Conservation (phyloP, 2,329 filamentous ascomycete species). For the Fusarium setosum region DNA sequence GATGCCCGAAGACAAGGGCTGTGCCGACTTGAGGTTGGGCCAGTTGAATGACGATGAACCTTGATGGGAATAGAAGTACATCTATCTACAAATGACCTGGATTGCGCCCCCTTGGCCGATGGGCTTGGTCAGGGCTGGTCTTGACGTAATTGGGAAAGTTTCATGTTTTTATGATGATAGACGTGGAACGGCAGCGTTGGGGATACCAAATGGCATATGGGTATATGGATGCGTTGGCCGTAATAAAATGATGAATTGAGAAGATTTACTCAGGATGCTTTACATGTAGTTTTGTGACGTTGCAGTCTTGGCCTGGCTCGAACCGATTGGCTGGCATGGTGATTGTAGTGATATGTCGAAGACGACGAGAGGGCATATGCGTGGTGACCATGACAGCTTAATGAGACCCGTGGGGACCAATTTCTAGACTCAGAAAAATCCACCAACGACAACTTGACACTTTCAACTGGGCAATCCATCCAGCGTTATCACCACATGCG, state of each 20-base stretch:
- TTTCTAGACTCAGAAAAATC: neutral
- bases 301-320: neutral
- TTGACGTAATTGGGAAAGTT: conserved; percentile 36
- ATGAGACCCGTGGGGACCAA: neutral
- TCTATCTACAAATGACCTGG: conserved; percentile 36
- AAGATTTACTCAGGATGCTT: conserved; percentile 18
- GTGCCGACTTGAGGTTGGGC: conserved; percentile 1
- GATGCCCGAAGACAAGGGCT: conserved; percentile 7
- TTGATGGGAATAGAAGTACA: conserved; percentile 17
- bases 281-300: neutral
- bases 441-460: neutral
- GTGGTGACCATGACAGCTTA: neutral
- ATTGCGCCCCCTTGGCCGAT: conserved; percentile 38
- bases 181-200: conserved; percentile 28
- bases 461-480: too few species aligned
- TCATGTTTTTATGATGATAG: conserved; percentile 37
- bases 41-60: neutral
- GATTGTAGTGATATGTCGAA: neutral
- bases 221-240: conserved; percentile 1
- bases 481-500: too few species aligned
- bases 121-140: conserved; percentile 34
- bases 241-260: conserved; percentile 35
- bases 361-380: neutral
- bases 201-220: conserved; percentile 6
- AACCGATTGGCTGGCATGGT: too few species aligned